A percentile compares a stretch with the other conserved stretches of the same genome.
These are phyloP conservation scores for Linnemannia hyalina DNA, from an alignment of 192 early-diverging fungal genomes.

Conservation along the genomic window DNA sequence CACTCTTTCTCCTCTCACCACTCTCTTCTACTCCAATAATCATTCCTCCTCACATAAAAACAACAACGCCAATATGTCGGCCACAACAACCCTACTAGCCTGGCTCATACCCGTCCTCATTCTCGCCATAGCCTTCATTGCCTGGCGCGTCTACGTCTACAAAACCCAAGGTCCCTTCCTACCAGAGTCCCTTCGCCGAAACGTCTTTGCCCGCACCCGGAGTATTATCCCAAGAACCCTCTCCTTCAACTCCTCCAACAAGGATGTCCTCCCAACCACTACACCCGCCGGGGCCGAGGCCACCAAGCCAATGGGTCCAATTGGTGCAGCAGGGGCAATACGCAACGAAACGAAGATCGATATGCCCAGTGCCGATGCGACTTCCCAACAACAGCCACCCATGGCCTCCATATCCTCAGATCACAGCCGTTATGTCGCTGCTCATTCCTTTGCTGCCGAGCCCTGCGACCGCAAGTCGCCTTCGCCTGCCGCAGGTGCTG, in stretches of 20 bases:
- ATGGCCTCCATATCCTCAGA: constrained; percentile 14
- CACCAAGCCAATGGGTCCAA: neutral
- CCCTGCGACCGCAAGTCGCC: neutral
- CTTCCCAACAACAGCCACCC: neutral
- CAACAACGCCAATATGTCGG: constrained; percentile 13
- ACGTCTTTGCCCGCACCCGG: constrained; percentile 39
- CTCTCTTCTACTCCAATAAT: neutral
- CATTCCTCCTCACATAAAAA: neutral
- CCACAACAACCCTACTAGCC: constrained; percentile 29
- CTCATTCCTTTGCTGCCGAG: constrained; percentile 2
- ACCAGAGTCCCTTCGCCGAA: constrained; percentile 33
- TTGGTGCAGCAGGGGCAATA: constrained; percentile 3
- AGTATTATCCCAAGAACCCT: constrained; percentile 34
- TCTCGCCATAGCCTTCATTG: constrained; percentile 17
- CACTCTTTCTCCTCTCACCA: neutral
- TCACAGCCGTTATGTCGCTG: neutral
- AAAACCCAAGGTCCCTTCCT: constrained; percentile 30
- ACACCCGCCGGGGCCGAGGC: neutral
- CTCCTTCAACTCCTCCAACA: constrained; percentile 16
- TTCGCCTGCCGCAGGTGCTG: neutral
- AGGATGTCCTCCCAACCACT: neutral
- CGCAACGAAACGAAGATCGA: constrained; percentile 34
- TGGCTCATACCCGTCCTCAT: constrained; percentile 44
- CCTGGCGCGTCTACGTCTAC: constrained; percentile 34
- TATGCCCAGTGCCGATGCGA: neutral